A percentile compares a stretch with the other conserved stretches of the same genome.
Evolutionary conservation across 306 rosid species (phyloP).

Genomic region (Sesbania bispinosa): DNA sequence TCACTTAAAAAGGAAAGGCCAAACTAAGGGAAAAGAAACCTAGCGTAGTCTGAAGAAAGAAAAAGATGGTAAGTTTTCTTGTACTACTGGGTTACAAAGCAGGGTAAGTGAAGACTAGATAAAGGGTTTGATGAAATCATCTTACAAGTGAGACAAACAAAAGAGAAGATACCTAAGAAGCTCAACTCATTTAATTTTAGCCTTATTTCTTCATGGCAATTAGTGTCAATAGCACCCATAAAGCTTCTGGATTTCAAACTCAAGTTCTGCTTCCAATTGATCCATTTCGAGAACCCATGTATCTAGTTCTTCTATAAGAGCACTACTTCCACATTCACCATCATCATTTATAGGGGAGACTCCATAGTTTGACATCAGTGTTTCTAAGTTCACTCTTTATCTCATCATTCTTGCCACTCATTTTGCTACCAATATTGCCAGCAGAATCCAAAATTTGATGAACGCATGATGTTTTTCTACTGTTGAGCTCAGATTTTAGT

Average conservation of each 20-base stretch:
- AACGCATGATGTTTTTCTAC: slow-evolving; percentile 40
- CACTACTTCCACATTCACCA: slow-evolving; percentile 66
- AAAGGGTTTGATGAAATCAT: too few relatives aligned
- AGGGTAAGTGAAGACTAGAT: neutral
- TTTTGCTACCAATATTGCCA: slow-evolving; percentile 20
- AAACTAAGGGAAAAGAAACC: neutral
- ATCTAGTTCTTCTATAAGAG: slow-evolving; percentile 55
- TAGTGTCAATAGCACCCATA: slow-evolving; percentile 44
- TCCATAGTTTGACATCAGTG: slow-evolving; percentile 17
- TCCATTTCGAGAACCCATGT: slow-evolving; percentile 45
- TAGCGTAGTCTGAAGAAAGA: neutral
- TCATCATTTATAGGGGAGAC: slow-evolving; percentile 29
- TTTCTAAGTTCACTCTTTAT: slow-evolving; percentile 20
- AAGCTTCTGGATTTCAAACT: slow-evolving; percentile 61
- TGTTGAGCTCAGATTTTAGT: slow-evolving; percentile 53
- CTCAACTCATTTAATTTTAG: neutral
- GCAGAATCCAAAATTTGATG: slow-evolving; percentile 24
- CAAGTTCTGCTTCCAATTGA: slow-evolving; percentile 68
- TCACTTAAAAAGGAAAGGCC: neutral
- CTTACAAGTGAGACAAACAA: neutral
- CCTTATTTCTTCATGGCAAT: slow-evolving; percentile 25
- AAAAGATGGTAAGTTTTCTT: neutral
- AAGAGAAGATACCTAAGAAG: neutral
- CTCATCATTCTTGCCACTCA: slow-evolving; percentile 21
- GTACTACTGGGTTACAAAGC: neutral